Conservation (phyloP, 495 filamentous ascomycete species). For the Lentithecium fluviatile region DNA sequence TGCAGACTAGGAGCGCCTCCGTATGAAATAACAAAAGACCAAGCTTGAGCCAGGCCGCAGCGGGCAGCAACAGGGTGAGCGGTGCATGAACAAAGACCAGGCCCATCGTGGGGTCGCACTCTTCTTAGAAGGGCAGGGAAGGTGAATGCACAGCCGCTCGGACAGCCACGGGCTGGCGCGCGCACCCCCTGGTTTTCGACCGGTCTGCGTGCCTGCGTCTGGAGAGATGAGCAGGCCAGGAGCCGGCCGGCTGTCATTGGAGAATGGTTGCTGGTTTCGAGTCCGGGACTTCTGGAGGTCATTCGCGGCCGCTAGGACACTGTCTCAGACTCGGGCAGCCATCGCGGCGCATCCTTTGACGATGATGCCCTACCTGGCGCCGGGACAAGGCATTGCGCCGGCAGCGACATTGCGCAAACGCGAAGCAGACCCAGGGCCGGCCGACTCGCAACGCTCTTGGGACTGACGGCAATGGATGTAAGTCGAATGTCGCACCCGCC, state of each 20-base stretch:
- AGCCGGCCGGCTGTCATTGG: slow-evolving; percentile 1
- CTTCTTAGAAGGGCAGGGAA: neutral
- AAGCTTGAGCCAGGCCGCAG: slow-evolving; percentile 11
- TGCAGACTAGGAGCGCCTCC: slow-evolving; percentile 5
- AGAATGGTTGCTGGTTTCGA: slow-evolving; percentile 7
- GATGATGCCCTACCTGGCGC: neutral
- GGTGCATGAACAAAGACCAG: slow-evolving; percentile 6
- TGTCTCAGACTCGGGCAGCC: slow-evolving; percentile 22
- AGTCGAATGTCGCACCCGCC: neutral
- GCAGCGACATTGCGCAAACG: neutral
- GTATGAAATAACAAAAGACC: slow-evolving; percentile 7
- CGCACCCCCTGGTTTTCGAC: slow-evolving; percentile 9
- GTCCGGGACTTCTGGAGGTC: slow-evolving; percentile 5
- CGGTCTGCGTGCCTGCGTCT: slow-evolving; percentile 27
- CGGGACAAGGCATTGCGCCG: neutral
- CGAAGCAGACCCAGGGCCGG: neutral
- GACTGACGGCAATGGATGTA: slow-evolving; percentile 3
- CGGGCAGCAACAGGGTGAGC: slow-evolving; percentile 2
- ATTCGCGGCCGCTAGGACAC: neutral
- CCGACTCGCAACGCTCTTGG: neutral
- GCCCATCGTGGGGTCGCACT: slow-evolving; percentile 19
- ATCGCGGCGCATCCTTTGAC: neutral
- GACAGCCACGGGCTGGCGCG: slow-evolving; percentile 20
- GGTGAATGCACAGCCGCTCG: slow-evolving; percentile 27
- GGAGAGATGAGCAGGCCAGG: neutral